Conservation (phyloP, 768 basidiomycete species). For the Infundibulicybe gibba region DNA sequence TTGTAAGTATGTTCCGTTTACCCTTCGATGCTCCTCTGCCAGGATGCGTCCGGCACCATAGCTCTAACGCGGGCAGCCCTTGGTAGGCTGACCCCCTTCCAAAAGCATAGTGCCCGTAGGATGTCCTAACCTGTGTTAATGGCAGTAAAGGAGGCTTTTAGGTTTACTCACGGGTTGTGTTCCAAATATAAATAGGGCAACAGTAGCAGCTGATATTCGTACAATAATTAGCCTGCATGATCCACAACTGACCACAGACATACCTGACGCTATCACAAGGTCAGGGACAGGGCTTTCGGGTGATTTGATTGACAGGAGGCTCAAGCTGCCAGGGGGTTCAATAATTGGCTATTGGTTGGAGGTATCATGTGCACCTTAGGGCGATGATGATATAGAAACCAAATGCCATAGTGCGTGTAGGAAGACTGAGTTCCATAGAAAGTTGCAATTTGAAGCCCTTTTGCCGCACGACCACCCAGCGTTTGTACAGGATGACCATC, state of each 20-base stretch:
- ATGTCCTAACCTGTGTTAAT: conserved; percentile 26
- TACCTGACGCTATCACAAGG: conserved; percentile 42
- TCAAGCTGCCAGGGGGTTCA: conserved; percentile 26
- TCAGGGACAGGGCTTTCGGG: conserved; percentile 44
- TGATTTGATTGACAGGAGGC: conserved; percentile 39
- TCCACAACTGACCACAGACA: conserved; percentile 4
- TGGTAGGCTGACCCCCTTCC: too few species aligned
- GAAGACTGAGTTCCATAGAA: conserved; percentile 38
- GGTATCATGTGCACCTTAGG: conserved; percentile 26
- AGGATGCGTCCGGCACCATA: neutral
- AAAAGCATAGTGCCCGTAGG: conserved; percentile 16
- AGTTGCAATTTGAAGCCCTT: conserved; percentile 16
- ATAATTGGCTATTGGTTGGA: neutral
- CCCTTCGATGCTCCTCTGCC: too few species aligned
- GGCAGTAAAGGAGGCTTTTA: neutral
- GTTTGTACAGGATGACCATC: conserved; percentile 31
- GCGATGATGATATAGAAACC: conserved; percentile 38
- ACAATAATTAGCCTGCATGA: neutral
- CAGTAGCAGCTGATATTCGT: conserved; percentile 31
- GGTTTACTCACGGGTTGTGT: conserved; percentile 32
- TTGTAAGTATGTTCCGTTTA: too few species aligned
- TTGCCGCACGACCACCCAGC: conserved; percentile 18
- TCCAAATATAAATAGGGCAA: conserved; percentile 42
- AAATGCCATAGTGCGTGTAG: conserved; percentile 41
- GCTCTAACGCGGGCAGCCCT: neutral